phyloP scores from a whole-genome alignment of 2,329 filamentous ascomycete genomes.

The Calonectria pauciramosa region DNA sequence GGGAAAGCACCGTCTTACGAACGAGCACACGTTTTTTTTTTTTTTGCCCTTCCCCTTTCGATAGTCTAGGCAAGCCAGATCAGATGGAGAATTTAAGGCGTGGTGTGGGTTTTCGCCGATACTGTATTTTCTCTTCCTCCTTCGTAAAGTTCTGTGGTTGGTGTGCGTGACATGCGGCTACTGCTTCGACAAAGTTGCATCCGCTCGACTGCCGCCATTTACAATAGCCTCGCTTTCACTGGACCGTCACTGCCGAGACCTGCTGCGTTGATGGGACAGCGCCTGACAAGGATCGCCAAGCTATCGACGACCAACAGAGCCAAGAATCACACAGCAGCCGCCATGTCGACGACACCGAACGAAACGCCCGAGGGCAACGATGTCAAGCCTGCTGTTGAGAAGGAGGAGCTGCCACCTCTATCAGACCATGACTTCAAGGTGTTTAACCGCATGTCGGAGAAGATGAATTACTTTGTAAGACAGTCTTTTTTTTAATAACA shows the following conservation, averaged over 20 bases:
- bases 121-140: background rate
- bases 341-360: slow-evolving; percentile 35
- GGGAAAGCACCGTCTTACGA: background rate
- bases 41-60: slow-evolving; percentile 6
- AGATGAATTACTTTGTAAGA: slow-evolving; percentile 80
- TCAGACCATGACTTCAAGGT: slow-evolving; percentile 74
- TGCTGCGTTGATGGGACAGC: background rate
- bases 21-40: background rate
- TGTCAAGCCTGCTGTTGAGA: slow-evolving; percentile 25
- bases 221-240: slow-evolving; percentile 19
- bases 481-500: background rate
- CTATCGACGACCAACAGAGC: background rate
- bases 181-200: slow-evolving; percentile 16
- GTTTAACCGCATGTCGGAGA: slow-evolving; percentile 81
- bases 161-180: slow-evolving; percentile 33
- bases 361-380: slow-evolving; percentile 13
- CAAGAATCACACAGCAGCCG: slow-evolving; percentile 19
- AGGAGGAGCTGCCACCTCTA: slow-evolving; percentile 68
- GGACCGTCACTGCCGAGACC: slow-evolving; percentile 1
- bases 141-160: background rate
- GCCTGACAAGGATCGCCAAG: background rate
- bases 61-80: background rate
- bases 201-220: slow-evolving; percentile 13
- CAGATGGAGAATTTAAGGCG: background rate
- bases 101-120: background rate